Conservation (phyloP, 352 stramenopile species). For the Phytophthora hibernalis region DNA sequence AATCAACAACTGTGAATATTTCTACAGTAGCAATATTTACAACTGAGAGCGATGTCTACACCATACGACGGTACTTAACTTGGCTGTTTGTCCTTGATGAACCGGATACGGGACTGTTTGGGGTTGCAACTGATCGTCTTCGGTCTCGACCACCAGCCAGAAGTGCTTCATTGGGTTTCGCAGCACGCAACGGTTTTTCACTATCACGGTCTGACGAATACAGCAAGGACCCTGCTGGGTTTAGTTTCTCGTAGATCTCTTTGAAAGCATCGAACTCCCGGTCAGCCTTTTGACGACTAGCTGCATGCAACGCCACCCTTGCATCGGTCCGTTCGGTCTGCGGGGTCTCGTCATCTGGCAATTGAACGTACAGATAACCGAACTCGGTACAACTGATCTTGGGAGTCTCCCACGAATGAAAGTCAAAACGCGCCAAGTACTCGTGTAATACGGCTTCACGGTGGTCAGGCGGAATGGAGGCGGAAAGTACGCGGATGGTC, state of each 20-base stretch:
- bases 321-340: constrained; percentile 17
- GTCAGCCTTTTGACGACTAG: constrained; percentile 25
- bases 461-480: constrained; percentile 33
- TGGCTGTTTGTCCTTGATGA: constrained; percentile 11
- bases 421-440: constrained; percentile 27
- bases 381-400: constrained; percentile 32
- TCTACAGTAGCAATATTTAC: background rate
- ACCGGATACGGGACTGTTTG: constrained; percentile 12
- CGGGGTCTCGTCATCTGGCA: constrained; percentile 35
- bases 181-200: constrained; percentile 27
- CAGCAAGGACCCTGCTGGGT: constrained; percentile 20
- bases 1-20: background rate
- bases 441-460: constrained; percentile 37
- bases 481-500: constrained; percentile 44
- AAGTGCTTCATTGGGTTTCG: constrained; percentile 35
- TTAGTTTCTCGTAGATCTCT: constrained; percentile 31
- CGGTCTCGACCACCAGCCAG: constrained; percentile 22
- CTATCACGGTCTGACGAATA: constrained; percentile 4
- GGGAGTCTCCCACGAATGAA: constrained; percentile 29
- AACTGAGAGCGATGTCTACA: background rate
- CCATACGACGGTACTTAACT: constrained; percentile 21
- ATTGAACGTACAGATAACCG: constrained; percentile 43
- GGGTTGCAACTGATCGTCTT: constrained; percentile 21
- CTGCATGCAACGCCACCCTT: constrained; percentile 14
- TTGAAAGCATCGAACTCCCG: constrained; percentile 33